These are phyloP conservation scores for Corymbia maculata DNA, from an alignment of 345 rosid genomes.

Conservation along the genomic window DNA sequence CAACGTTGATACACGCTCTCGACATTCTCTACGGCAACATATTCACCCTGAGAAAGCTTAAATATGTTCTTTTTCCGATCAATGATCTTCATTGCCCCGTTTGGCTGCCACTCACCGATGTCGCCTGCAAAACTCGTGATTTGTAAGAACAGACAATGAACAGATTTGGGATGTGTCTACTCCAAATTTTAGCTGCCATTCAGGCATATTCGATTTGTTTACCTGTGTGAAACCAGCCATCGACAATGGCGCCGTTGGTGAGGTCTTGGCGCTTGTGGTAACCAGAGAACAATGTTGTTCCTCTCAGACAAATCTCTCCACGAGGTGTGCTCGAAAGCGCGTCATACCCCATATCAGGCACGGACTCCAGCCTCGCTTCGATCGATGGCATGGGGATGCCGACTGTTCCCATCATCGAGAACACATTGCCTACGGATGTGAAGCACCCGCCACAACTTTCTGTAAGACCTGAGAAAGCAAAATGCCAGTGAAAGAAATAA, in stretches of 20 bases:
- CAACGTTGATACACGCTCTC: conserved; percentile 71
- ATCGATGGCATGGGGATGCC: conserved; percentile 87
- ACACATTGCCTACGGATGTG: conserved; percentile 65
- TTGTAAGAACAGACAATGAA: background rate
- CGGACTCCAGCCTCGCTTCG: conserved; percentile 87
- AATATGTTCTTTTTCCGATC: conserved; percentile 95
- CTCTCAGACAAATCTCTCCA: conserved; percentile 91
- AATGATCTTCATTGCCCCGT: conserved; percentile 85
- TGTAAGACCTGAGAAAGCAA: conserved; percentile 55
- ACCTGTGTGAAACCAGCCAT: conserved; percentile 99
- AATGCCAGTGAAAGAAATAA: background rate
- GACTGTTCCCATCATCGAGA: conserved; percentile 84
- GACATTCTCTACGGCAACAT: conserved; percentile 80
- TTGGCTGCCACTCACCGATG: conserved; percentile 82
- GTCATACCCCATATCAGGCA: conserved; percentile 92
- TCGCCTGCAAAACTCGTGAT: conserved; percentile 40
- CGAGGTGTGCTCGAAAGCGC: conserved; percentile 56
- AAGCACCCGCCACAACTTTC: conserved; percentile 91
- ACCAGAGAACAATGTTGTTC: conserved; percentile 76
- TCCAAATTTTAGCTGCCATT: background rate
- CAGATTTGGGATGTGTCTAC: background rate
- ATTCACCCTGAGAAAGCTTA: conserved; percentile 94
- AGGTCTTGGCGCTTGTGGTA: conserved; percentile 86
- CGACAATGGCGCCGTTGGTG: conserved; percentile 65
- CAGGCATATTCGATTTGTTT: background rate